phyloP scores from a whole-genome alignment of 768 basidiomycete species.

The Podaxis carcinomalis region DNA sequence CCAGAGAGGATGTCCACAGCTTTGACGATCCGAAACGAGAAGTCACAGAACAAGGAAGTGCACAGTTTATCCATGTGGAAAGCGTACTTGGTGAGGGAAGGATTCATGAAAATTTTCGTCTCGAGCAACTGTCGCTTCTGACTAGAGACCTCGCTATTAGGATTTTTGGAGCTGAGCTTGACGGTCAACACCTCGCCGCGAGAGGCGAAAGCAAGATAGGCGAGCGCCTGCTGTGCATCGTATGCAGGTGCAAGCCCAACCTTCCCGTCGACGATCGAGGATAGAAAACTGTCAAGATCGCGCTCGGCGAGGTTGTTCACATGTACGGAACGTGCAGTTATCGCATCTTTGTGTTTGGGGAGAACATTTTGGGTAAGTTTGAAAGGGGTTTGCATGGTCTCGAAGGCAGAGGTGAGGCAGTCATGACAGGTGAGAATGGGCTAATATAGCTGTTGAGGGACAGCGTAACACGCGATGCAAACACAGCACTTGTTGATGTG shows the following conservation, averaged over 20 bases:
- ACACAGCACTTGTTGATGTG: no score
- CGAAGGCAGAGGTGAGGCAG: background rate
- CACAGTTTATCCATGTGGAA: constrained; percentile 46
- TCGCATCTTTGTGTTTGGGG: constrained; percentile 16
- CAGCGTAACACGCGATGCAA: no score
- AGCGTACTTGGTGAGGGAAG: constrained; percentile 27
- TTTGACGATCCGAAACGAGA: constrained; percentile 25
- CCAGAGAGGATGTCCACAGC: constrained; percentile 17
- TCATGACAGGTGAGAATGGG: background rate
- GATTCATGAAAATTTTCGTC: constrained; percentile 26
- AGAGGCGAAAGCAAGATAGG: constrained; percentile 36
- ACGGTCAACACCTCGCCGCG: constrained; percentile 30
- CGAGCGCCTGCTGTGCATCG: constrained; percentile 28
- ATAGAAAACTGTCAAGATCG: constrained; percentile 25
- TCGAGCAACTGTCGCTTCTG: constrained; percentile 22
- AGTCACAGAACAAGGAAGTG: constrained; percentile 34
- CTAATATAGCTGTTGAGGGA: background rate
- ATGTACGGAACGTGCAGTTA: constrained; percentile 24
- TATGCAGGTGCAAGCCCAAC: constrained; percentile 44
- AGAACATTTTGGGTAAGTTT: constrained; percentile 31
- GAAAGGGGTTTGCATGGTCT: constrained; percentile 8
- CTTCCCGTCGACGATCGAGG: constrained; percentile 17
- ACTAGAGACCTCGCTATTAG: background rate
- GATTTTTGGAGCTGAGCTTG: constrained; percentile 10
- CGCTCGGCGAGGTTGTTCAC: constrained; percentile 20